Conservation (phyloP, 306 rosid species). For the Rosa persica region DNA sequence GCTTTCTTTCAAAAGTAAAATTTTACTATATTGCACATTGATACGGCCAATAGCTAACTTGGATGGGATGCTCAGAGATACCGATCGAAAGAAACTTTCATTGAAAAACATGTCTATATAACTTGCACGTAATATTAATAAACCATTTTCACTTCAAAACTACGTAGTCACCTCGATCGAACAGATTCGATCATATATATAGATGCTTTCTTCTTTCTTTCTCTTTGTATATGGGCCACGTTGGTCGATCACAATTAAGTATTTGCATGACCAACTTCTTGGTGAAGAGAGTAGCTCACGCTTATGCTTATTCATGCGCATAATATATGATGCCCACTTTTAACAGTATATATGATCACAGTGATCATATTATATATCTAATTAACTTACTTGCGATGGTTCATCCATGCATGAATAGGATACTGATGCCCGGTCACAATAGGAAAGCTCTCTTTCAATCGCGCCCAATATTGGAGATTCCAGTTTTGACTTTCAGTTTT, state of each 20-base stretch:
- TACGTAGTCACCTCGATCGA: not conserved
- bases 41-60: not conserved
- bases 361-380: too few species aligned
- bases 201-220: slow-evolving; percentile 14
- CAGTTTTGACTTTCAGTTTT: not conserved
- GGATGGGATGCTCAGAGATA: not conserved
- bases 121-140: slow-evolving; percentile 31
- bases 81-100: not conserved
- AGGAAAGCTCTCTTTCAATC: not conserved
- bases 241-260: not conserved
- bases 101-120: slow-evolving; percentile 7
- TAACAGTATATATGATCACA: not conserved
- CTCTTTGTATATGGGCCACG: not conserved
- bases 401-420: not conserved
- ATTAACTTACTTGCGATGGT: too few species aligned
- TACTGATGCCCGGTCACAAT: not conserved
- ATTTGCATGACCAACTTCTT: not conserved
- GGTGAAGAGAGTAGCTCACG: slow-evolving; percentile 1
- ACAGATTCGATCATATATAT: not conserved
- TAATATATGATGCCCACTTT: slow-evolving; percentile 28
- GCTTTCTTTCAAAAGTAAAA: not conserved
- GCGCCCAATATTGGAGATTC: not conserved
- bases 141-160: slow-evolving; percentile 25
- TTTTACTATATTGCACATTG: not conserved
- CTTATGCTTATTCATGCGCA: slow-evolving; percentile 1